phyloP scores from a whole-genome alignment of 176 grass and related monocot genomes.

The Phyllostachys edulis region DNA sequence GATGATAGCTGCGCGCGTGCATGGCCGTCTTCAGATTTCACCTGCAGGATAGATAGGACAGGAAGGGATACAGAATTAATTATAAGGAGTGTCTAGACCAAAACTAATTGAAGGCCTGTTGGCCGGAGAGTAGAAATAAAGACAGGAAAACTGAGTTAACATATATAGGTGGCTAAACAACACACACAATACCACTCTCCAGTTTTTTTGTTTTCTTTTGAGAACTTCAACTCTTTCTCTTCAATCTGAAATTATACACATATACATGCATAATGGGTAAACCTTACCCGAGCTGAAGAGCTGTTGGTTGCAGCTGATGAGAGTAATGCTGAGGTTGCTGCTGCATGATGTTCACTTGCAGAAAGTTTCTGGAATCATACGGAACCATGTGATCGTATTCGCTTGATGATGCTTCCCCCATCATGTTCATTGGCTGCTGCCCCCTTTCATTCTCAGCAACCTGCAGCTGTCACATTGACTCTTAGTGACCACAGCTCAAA shows the following conservation, averaged over 20 bases:
- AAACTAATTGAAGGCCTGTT: constrained; percentile 25
- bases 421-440: constrained; percentile 67
- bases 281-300: constrained; percentile 79
- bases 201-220: background rate
- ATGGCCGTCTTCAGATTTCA: constrained; percentile 3
- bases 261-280: background rate
- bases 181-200: background rate
- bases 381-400: constrained; percentile 66
- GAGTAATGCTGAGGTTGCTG: constrained; percentile 60
- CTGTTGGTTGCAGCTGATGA: constrained; percentile 66
- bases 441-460: constrained; percentile 64
- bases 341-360: constrained; percentile 67
- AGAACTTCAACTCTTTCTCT: background rate
- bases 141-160: background rate
- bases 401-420: constrained; percentile 37
- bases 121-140: constrained; percentile 15
- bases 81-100: background rate
- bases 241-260: background rate
- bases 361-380: constrained; percentile 85
- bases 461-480: constrained; percentile 32
- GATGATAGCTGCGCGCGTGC: background rate
- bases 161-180: background rate
- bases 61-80: background rate
- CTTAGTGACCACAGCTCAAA: background rate
- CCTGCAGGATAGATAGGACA: constrained; percentile 2